phyloP scores from a whole-genome alignment of 2,329 filamentous ascomycete species.

The Malbranchea zuffiana region DNA sequence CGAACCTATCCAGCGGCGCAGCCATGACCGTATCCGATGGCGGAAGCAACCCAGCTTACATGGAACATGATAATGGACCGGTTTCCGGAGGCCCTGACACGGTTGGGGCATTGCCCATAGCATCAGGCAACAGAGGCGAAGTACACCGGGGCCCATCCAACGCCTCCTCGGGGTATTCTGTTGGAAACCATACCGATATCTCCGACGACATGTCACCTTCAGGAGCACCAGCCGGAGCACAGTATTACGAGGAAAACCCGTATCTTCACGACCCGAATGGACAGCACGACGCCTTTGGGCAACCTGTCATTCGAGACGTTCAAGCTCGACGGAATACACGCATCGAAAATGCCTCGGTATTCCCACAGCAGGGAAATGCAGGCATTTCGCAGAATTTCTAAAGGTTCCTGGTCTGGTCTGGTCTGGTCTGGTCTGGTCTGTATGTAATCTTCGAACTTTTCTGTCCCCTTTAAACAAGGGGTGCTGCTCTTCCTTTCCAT shows the following conservation, averaged over 20 bases:
- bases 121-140: constrained; percentile 23
- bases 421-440: neutral
- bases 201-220: constrained; percentile 46
- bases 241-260: constrained; percentile 45
- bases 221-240: constrained; percentile 34
- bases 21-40: constrained; percentile 58
- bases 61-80: constrained; percentile 45
- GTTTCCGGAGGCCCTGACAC: constrained; percentile 65
- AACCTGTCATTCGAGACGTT: constrained; percentile 87
- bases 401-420: no score
- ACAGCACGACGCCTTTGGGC: constrained; percentile 46
- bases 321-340: constrained; percentile 83
- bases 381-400: constrained; percentile 97
- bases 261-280: constrained; percentile 42
- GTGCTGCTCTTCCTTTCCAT: neutral
- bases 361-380: constrained; percentile 60
- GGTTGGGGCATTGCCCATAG: constrained; percentile 57
- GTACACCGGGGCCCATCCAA: constrained; percentile 87
- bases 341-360: constrained; percentile 83
- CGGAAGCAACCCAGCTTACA: constrained; percentile 46
- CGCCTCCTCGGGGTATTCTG: constrained; percentile 90
- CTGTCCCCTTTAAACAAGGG: neutral
- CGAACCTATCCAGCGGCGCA: constrained; percentile 68
- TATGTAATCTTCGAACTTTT: neutral
- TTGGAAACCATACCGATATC: constrained; percentile 58